These are phyloP conservation scores for Ploettnerulaceae sp. DNA, from an alignment of 2,329 filamentous ascomycete species.

Conservation along the genomic window DNA sequence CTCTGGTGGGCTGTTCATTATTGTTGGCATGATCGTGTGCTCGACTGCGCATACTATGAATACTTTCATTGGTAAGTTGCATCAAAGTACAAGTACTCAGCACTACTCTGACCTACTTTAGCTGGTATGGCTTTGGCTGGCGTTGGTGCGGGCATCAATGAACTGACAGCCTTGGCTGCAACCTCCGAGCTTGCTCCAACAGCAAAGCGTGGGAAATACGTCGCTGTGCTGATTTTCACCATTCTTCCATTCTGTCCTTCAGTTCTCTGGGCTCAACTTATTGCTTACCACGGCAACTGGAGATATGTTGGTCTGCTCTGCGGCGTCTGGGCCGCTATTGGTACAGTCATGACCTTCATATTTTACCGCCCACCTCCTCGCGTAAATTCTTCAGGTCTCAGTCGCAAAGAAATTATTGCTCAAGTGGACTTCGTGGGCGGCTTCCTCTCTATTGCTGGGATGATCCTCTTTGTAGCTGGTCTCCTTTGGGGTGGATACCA, in stretches of 20 bases:
- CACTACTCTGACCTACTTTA: conserved; percentile 24
- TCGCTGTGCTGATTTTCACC: conserved; percentile 53
- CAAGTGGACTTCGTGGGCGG: conserved; percentile 49
- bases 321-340: conserved; percentile 47
- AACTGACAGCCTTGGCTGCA: conserved; percentile 62
- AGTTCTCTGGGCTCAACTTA: conserved; percentile 55
- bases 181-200: conserved; percentile 65
- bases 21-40: conserved; percentile 55
- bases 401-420: conserved; percentile 37
- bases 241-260: conserved; percentile 58
- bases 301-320: conserved; percentile 50
- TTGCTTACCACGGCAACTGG: conserved; percentile 45
- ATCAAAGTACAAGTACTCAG: neutral
- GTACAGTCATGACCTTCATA: conserved; percentile 44
- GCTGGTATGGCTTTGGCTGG: conserved; percentile 52
- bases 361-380: conserved; percentile 52
- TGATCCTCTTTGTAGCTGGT: conserved; percentile 48
- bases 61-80: conserved; percentile 49
- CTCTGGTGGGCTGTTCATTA: conserved; percentile 47
- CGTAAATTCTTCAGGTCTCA: conserved; percentile 38
- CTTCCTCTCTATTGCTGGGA: conserved; percentile 43
- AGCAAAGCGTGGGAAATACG: conserved; percentile 56
- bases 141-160: conserved; percentile 63
- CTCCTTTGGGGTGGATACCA: conserved; percentile 52
- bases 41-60: conserved; percentile 56